phyloP scores from a whole-genome alignment of 1,284 basidiomycete species.

The Athelia psychrophila region DNA sequence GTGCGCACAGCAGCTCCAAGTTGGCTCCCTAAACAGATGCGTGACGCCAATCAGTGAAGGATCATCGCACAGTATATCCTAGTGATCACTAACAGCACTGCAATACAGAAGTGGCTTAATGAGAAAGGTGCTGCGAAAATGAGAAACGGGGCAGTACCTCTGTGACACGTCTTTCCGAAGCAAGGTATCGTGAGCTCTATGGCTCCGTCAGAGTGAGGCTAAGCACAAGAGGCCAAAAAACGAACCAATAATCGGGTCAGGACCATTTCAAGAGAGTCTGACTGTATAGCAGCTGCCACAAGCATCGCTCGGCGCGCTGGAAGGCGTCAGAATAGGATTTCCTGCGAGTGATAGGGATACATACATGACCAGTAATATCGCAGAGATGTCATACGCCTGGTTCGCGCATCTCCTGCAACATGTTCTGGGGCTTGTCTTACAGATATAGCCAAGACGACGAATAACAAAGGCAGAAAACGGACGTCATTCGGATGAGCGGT shows the following conservation, averaged over 20 bases:
- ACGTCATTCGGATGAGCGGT: constrained; percentile 79
- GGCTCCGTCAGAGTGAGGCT: constrained; percentile 15
- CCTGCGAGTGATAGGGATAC: constrained; percentile 28
- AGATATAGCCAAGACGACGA: constrained; percentile 91
- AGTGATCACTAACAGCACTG: neutral
- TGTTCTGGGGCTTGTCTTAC: constrained; percentile 83
- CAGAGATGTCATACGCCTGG: constrained; percentile 74
- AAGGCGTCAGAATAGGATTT: constrained; percentile 12
- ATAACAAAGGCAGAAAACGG: constrained; percentile 87
- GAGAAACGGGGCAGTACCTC: neutral
- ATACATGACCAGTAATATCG: constrained; percentile 93
- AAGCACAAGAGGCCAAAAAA: constrained; percentile 6
- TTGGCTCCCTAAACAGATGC: constrained; percentile 70
- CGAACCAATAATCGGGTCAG: constrained; percentile 80
- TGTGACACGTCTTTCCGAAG: constrained; percentile 81
- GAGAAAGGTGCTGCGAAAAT: neutral
- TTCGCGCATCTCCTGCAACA: constrained; percentile 76
- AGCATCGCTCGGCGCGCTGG: constrained; percentile 82
- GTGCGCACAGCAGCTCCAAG: constrained; percentile 91
- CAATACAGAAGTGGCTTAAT: neutral
- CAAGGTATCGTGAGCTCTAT: constrained; percentile 88
- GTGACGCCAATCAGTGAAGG: neutral
- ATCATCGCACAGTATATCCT: neutral
- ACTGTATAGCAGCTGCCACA: constrained; percentile 87
- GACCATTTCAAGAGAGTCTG: constrained; percentile 88